These are phyloP conservation scores for Ogataea ramenticola DNA, from an alignment of 805 yeast genomes.

Conservation along the genomic window DNA sequence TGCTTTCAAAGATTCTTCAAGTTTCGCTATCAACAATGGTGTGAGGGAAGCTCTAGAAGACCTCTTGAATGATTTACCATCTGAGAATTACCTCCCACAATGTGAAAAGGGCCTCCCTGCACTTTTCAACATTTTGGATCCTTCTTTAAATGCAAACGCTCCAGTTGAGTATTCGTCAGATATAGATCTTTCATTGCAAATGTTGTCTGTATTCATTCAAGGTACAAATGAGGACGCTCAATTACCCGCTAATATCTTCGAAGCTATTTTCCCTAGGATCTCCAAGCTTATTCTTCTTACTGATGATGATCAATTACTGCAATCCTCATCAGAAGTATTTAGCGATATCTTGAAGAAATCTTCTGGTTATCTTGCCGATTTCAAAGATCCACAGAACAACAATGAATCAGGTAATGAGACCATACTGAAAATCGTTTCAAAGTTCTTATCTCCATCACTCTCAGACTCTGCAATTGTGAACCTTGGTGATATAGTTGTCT, in stretches of 20 bases:
- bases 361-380: slow-evolving; percentile 26
- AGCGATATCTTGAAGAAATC: slow-evolving; percentile 47
- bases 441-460: slow-evolving; percentile 61
- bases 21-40: slow-evolving; percentile 60
- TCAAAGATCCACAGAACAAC: slow-evolving; percentile 21
- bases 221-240: slow-evolving; percentile 24
- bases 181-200: slow-evolving; percentile 49
- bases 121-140: slow-evolving; percentile 32
- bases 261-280: slow-evolving; percentile 36
- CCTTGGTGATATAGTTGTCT: slow-evolving; percentile 45
- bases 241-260: slow-evolving; percentile 28
- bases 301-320: slow-evolving; percentile 71
- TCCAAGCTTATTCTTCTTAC: slow-evolving; percentile 35
- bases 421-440: slow-evolving; percentile 58
- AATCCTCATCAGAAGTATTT: slow-evolving; percentile 69
- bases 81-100: slow-evolving; percentile 36
- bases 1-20: slow-evolving; percentile 68
- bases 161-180: slow-evolving; percentile 51
- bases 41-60: slow-evolving; percentile 62
- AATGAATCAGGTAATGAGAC: slow-evolving; percentile 43
- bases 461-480: slow-evolving; percentile 79
- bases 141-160: slow-evolving; percentile 20
- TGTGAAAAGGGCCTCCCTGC: slow-evolving; percentile 49
- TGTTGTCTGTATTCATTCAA: slow-evolving; percentile 44
- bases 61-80: slow-evolving; percentile 41